phyloP scores from a whole-genome alignment of 352 stramenopile species.

The Phytophthora agathidicida region DNA sequence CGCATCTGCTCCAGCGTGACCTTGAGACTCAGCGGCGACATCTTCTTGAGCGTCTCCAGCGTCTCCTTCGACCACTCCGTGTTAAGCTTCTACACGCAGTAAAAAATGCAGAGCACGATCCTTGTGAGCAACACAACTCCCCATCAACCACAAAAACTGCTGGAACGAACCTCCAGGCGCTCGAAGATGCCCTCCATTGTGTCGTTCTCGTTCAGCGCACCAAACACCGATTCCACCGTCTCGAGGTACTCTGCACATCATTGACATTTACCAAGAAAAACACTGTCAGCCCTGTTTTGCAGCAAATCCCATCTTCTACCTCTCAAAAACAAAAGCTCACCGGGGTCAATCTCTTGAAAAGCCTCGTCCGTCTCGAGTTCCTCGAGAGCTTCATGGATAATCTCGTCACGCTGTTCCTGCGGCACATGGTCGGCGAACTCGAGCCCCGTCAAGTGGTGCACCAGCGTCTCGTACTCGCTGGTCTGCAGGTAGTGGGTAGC shows the following conservation, averaged over 20 bases:
- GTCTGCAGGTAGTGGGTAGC: conserved; percentile 97
- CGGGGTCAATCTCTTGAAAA: conserved; percentile 77
- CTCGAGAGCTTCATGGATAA: conserved; percentile 81
- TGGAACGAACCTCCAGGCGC: conserved; percentile 39
- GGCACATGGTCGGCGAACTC: conserved; percentile 75
- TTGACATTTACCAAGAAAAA: conserved; percentile 28
- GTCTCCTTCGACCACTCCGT: conserved; percentile 83
- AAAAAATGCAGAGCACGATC: conserved; percentile 7
- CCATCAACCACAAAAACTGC: background rate
- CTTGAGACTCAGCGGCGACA: conserved; percentile 95
- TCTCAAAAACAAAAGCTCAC: conserved; percentile 18
- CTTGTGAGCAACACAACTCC: conserved; percentile 20
- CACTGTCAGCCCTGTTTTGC: conserved; percentile 2
- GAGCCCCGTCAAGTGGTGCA: conserved; percentile 85
- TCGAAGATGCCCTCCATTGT: conserved; percentile 77
- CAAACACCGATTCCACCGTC: conserved; percentile 81
- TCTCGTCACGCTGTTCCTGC: conserved; percentile 83
- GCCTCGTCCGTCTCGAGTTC: conserved; percentile 87
- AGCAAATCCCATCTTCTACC: conserved; percentile 4
- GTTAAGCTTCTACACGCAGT: conserved; percentile 48
- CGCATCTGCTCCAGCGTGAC: conserved; percentile 95
- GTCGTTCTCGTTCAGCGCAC: conserved; percentile 75
- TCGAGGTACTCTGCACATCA: conserved; percentile 58
- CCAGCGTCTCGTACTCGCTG: conserved; percentile 86
- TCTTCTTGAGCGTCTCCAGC: conserved; percentile 82